Conservation (phyloP, 1,284 basidiomycete species). For the Pseudomicrostroma phylloplanum region DNA sequence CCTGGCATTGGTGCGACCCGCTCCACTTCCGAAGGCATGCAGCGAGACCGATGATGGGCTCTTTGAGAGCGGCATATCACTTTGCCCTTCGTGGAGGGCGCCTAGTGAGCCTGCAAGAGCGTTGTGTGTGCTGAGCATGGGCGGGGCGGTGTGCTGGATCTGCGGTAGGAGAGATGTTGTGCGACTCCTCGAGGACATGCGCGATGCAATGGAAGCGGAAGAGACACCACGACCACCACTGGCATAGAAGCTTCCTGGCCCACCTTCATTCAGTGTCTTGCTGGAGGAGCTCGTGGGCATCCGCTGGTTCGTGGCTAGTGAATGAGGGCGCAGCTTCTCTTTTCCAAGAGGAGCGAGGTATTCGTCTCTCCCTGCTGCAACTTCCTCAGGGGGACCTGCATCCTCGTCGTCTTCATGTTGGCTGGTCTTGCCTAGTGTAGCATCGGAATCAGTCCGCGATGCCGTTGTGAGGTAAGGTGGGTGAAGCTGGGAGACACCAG, state of each 20-base stretch:
- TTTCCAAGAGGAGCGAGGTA: constrained; percentile 4
- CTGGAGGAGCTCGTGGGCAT: constrained; percentile 26
- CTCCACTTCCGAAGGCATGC: neutral
- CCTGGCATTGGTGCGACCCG: neutral
- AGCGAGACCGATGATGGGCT: neutral
- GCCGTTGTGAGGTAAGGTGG: neutral
- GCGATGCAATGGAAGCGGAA: constrained; percentile 31
- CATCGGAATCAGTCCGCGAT: constrained; percentile 2
- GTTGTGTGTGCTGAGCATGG: constrained; percentile 39
- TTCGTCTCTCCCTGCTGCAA: neutral
- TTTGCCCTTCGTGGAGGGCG: constrained; percentile 27
- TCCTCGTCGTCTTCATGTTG: neutral
- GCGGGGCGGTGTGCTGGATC: constrained; percentile 26
- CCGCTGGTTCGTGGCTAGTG: constrained; percentile 18
- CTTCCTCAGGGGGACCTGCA: neutral
- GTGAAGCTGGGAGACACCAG: constrained; percentile 2
- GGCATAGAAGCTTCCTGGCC: constrained; percentile 10
- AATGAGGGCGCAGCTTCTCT: constrained; percentile 8
- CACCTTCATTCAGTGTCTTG: constrained; percentile 21
- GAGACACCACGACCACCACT: constrained; percentile 7
- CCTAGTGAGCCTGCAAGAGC: constrained; percentile 33
- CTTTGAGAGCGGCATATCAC: constrained; percentile 8
- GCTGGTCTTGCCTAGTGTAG: neutral
- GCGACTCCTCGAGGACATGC: constrained; percentile 24
- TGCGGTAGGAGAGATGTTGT: constrained; percentile 23